Base-by-base conservation (phyloP, 2,329 filamentous ascomycete species). In the Scortechinia acanthostroma region DNA sequence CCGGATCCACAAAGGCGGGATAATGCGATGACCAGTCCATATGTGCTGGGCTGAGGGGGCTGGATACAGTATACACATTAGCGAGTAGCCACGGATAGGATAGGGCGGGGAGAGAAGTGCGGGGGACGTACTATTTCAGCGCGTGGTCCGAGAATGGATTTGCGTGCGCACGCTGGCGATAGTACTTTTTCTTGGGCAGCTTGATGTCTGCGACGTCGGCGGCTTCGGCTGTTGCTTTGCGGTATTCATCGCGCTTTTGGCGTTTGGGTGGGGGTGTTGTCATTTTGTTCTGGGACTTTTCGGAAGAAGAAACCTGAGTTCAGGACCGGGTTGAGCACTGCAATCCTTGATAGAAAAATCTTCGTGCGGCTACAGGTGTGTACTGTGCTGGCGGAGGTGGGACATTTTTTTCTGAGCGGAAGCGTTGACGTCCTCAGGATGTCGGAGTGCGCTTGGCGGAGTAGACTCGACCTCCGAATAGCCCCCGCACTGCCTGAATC, bases 111-210 rank as follows among this genome's bases (percentile, higher is more conserved):
- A 54, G 45, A 62, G 14, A 43, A 15, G 22, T 33, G 5, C 21
- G 16, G 19, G 30, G 47, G 40, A 70, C 80, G 56, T 77, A 95
- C 93, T 98, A 98, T 56, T 76, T 74, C 60, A 98, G 72, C 47
- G 79, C 72, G 70, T 98, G 93, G 58, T 98, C 93, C 2, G 91
- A 96, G 68, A 98, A 98, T 4, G 91, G 91, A 69, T 98, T 98
- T 50, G 93, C 93, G 68, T 98, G 93, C 28, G 93, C 93, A 63
- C 93, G 80, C 66, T 98, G 93, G 46, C 93, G 81, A 64, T 95
- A 98, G 69, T 93, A 95, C 69, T 87, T 91, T 74, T 98, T 98
- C 66, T 88, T 85, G 6, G 93, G 93, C 55, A 96, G 68, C 55
- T 80, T 10, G 6, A 40, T 75, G 4, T 79, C 66, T 30, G 25